Evolutionary conservation across 192 early-diverging fungal species (phyloP).

Genomic region (Coemansia javaensis): DNA sequence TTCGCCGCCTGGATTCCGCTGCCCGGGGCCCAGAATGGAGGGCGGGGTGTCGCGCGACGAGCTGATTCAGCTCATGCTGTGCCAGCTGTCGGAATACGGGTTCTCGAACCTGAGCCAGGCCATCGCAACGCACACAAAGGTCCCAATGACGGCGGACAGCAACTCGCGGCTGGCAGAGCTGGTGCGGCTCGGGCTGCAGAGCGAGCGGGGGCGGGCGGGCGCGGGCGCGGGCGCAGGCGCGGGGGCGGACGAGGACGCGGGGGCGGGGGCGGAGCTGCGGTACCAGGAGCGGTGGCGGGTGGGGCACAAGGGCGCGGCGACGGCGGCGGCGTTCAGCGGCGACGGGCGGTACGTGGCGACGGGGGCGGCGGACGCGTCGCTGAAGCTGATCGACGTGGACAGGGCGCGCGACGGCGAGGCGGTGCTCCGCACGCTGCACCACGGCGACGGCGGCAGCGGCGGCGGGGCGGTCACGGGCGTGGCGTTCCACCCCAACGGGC

Average conservation of each 20-base stretch:
- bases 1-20: too few relatives aligned
- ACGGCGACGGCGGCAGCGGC: slow-evolving; percentile 78
- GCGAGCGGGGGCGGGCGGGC: slow-evolving; percentile 32
- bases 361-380: slow-evolving; percentile 78
- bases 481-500: slow-evolving; percentile 88
- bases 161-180: slow-evolving; percentile 60
- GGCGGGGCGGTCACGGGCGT: slow-evolving; percentile 73
- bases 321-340: slow-evolving; percentile 58
- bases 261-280: slow-evolving; percentile 35
- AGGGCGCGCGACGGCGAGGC: slow-evolving; percentile 79
- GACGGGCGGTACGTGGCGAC: slow-evolving; percentile 83
- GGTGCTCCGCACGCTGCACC: slow-evolving; percentile 85
- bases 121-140: slow-evolving; percentile 63
- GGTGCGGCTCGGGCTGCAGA: slow-evolving; percentile 57
- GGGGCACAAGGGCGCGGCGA: slow-evolving; percentile 69
- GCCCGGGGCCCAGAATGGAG: slow-evolving; percentile 1
- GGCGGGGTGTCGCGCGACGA: slow-evolving; percentile 23
- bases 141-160: slow-evolving; percentile 56
- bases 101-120: slow-evolving; percentile 54
- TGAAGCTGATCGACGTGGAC: slow-evolving; percentile 86
- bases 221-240: slow-evolving; percentile 9
- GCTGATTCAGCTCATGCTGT: slow-evolving; percentile 30
- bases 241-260: slow-evolving; percentile 8
- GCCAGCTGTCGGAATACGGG: slow-evolving; percentile 56
- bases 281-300: slow-evolving; percentile 69